Base-by-base conservation (phyloP, 2,329 filamentous ascomycete genomes). In the Xylaria multiplex region DNA sequence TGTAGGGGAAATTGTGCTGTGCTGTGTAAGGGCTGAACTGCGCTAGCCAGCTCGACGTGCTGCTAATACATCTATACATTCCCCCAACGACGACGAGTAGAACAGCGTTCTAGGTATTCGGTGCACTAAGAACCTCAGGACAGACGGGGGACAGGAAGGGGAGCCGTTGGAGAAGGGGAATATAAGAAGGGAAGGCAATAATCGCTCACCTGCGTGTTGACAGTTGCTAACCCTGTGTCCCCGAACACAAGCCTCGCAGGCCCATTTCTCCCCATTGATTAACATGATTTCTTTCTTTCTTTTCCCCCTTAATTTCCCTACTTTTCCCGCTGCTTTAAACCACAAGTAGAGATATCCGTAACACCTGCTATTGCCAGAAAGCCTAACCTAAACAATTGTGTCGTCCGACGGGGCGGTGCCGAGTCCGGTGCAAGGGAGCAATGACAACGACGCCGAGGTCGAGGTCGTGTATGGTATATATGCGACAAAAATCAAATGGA, bases 221-320 rank as follows among this genome's bases (percentile, higher is more conserved):
- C 96, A 99, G 79, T 96, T 97, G 90, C 94, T 98, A 79, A 99
- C 96, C 79, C 96, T 93, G 84, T 99, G 96, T 78, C 96, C 96
- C 81, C 96, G 92, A 79, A 99, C 93, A 84, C 96, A 99, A 83
- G 94, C 94, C 84, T 97, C 93, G 86, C 95, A 98, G 82, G 95
- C 95, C 85, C 89, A 98, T 85, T 98, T 98, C 85, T 97, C 93
- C 81, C 95, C 95, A 86, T 97, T 90, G 80, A 94, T 92, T 79
- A 94, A 86, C 92, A 94, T 94, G 54, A 52, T 53, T 68, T 75
- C 81, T 75, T 30, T 32, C 19, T 52, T 65, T 27, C 13, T 13
- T 40, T 40, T 40, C 24, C 5, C 45, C 59, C 2, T 11, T 19
- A 14, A 56, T 45, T 32, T 50, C 13, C 45, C 56, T 40, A 6